phyloP scores from a whole-genome alignment of 2,329 filamentous ascomycete genomes.

The Pseudogymnoascus sp. region DNA sequence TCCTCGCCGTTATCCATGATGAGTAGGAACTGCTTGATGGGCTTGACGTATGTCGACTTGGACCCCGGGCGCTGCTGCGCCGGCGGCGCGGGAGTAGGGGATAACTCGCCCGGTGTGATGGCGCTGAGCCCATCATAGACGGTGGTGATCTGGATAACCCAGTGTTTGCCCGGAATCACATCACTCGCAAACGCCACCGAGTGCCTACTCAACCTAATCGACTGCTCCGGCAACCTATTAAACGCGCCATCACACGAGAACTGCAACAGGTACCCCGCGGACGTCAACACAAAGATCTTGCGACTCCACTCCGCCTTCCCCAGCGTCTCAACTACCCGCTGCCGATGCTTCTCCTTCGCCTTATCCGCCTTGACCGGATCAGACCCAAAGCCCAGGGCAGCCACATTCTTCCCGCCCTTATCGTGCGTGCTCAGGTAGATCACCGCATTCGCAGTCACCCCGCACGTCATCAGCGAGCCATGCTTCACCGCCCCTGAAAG shows the following conservation, averaged over 20 bases:
- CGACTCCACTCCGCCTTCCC: constrained; percentile 52
- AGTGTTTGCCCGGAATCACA: constrained; percentile 68
- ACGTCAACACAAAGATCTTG: constrained; percentile 61
- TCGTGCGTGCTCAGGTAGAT: neutral
- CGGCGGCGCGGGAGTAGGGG: constrained; percentile 42
- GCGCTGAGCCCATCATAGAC: constrained; percentile 48
- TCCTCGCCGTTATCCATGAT: constrained; percentile 64
- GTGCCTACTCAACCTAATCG: constrained; percentile 61
- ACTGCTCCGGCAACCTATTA: constrained; percentile 65
- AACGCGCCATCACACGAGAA: constrained; percentile 63
- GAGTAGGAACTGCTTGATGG: constrained; percentile 53
- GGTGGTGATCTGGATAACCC: constrained; percentile 63
- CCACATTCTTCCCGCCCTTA: neutral
- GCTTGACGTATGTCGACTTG: constrained; percentile 41
- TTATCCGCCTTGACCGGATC: neutral
- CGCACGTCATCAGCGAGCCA: neutral
- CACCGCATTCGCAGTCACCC: neutral
- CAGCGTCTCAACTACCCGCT: neutral
- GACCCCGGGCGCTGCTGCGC: constrained; percentile 26
- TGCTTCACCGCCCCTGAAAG: neutral
- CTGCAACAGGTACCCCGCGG: constrained; percentile 64
- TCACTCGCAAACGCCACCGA: constrained; percentile 76
- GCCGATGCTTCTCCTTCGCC: neutral
- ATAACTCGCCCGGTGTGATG: neutral
- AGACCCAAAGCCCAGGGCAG: neutral